phyloP scores from a whole-genome alignment of 2,329 filamentous ascomycete genomes.

The Elsinoe necatrix region DNA sequence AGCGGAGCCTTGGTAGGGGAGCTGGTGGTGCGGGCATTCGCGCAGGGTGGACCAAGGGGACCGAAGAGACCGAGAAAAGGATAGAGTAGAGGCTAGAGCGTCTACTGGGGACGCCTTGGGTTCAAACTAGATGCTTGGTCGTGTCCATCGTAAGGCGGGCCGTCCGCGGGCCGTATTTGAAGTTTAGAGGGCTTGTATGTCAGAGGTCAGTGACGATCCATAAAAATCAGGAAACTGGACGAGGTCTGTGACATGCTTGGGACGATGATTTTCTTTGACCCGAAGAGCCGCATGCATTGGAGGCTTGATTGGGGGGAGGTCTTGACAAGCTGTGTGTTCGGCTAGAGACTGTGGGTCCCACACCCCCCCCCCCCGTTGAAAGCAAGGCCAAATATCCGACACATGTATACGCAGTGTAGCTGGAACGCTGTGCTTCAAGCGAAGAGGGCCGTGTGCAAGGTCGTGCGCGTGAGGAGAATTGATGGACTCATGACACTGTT shows the following conservation, averaged over 20 bases:
- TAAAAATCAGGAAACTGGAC: neutral
- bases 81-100: constrained; percentile 13
- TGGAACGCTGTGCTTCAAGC: neutral
- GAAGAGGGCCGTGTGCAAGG: neutral
- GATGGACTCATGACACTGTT: neutral
- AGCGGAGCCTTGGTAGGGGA: constrained; percentile 9
- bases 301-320: constrained; percentile 5
- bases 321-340: constrained; percentile 3
- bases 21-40: constrained; percentile 8
- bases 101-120: constrained; percentile 10
- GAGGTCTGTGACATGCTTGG: neutral
- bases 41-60: constrained; percentile 10
- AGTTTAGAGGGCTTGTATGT: neutral
- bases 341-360: constrained; percentile 1
- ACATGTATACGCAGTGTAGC: neutral
- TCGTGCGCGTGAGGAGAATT: neutral
- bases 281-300: constrained; percentile 12
- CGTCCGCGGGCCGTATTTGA: constrained; percentile 9
- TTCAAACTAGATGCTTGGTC: constrained; percentile 7
- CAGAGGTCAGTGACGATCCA: neutral
- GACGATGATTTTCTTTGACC: neutral
- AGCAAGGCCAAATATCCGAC: constrained; percentile 9
- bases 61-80: constrained; percentile 10
- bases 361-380: neutral
- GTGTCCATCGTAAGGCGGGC: constrained; percentile 12